phyloP scores from a whole-genome alignment of 176 grass and related monocot species.

The Raddia guianensis region DNA sequence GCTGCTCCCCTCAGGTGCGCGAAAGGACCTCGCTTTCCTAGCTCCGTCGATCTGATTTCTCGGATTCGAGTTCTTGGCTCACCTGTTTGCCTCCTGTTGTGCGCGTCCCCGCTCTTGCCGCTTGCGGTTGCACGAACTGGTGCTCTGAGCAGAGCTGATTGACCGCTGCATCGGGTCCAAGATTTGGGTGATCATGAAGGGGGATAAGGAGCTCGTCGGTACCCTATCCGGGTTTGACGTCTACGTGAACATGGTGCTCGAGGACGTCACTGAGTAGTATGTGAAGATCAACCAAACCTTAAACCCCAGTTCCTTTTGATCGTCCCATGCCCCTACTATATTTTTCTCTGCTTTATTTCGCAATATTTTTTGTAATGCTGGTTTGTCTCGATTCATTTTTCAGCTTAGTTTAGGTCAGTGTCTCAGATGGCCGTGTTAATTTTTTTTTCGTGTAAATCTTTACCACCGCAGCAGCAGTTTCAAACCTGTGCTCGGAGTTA shows the following conservation, averaged over 20 bases:
- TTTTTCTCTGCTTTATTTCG: neutral
- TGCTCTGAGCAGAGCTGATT: constrained; percentile 68
- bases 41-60: neutral
- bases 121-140: constrained; percentile 10
- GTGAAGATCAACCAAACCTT: constrained; percentile 45
- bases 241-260: constrained; percentile 99
- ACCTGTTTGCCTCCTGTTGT: neutral
- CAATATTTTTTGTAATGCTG: neutral
- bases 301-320: constrained; percentile 41
- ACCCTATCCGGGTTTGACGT: constrained; percentile 95
- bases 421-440: neutral
- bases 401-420: neutral
- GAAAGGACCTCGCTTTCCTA: constrained; percentile 9
- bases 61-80: neutral
- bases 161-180: constrained; percentile 98
- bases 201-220: constrained; percentile 97
- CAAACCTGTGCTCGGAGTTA: neutral
- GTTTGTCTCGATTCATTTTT: constrained; percentile 26
- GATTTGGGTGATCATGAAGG: constrained; percentile 99
- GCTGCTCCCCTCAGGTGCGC: constrained; percentile 84
- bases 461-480: neutral
- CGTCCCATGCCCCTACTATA: neutral
- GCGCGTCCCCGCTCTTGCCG: neutral
- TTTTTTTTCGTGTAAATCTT: neutral
- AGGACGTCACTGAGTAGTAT: constrained; percentile 99